phyloP scores from a whole-genome alignment of 2,329 filamentous ascomycete genomes.

The Sarocladiaceae sp. region DNA sequence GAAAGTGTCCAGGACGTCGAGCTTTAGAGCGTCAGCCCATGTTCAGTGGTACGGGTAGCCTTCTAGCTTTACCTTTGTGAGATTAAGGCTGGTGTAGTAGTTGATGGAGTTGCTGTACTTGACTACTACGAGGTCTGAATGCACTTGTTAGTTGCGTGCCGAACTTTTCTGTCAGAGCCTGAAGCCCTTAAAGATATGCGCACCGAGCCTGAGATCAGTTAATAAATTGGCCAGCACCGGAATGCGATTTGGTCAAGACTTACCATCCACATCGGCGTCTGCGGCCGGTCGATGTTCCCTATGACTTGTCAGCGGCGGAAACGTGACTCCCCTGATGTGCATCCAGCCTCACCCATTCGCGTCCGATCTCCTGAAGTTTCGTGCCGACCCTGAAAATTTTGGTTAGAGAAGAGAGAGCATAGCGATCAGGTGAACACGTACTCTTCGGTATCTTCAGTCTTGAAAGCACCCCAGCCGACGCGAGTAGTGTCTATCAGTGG shows the following conservation, averaged over 20 bases:
- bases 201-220: slow-evolving; percentile 21
- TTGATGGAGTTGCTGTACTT: slow-evolving; percentile 43
- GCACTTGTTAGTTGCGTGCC: not conserved
- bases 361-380: slow-evolving; percentile 40
- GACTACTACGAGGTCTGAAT: slow-evolving; percentile 50
- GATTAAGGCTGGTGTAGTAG: slow-evolving; percentile 55
- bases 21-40: slow-evolving; percentile 11
- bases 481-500: slow-evolving; percentile 48
- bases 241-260: slow-evolving; percentile 14
- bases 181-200: slow-evolving; percentile 13
- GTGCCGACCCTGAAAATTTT: slow-evolving; percentile 26
- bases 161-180: not conserved
- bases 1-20: slow-evolving; percentile 62
- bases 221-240: slow-evolving; percentile 16
- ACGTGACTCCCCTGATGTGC: slow-evolving; percentile 13
- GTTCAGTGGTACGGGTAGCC: slow-evolving; percentile 12
- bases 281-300: slow-evolving; percentile 47
- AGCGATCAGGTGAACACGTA: slow-evolving; percentile 17
- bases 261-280: slow-evolving; percentile 51
- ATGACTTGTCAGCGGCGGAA: slow-evolving; percentile 17
- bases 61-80: slow-evolving; percentile 38
- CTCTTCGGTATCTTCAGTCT: slow-evolving; percentile 50
- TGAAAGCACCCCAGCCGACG: slow-evolving; percentile 58
- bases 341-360: slow-evolving; percentile 28
- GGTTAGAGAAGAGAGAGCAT: slow-evolving; percentile 15